Evolutionary conservation across 1,284 basidiomycete species (phyloP).

Genomic region (Anthracocystis panici-leucophaei): DNA sequence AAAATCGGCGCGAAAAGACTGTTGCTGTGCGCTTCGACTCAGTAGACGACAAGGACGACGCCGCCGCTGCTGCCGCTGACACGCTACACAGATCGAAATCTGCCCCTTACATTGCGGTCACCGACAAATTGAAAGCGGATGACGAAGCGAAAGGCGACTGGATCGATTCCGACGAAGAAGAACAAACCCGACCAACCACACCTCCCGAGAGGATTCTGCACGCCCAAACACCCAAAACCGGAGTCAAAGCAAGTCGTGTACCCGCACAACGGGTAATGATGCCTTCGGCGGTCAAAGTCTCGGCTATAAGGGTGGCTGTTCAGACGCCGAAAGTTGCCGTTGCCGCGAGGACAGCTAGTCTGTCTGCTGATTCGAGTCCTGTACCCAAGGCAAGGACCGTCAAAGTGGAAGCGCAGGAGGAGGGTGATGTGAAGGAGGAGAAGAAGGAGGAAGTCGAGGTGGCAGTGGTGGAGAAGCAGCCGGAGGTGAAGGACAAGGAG

Average conservation of each 20-base stretch:
- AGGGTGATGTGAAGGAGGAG: background rate
- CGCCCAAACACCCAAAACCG: constrained; percentile 28
- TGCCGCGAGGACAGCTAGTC: constrained; percentile 7
- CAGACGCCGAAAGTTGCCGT: constrained; percentile 30
- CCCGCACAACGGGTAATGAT: constrained; percentile 32
- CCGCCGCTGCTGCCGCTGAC: background rate
- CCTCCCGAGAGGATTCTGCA: constrained; percentile 21
- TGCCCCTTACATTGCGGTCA: constrained; percentile 22
- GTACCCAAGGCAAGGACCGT: constrained; percentile 11
- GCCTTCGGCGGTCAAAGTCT: constrained; percentile 28
- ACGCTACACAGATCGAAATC: constrained; percentile 28
- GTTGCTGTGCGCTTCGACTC: constrained; percentile 38
- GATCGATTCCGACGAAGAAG: constrained; percentile 9
- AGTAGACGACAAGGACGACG: background rate
- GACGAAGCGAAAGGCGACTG: constrained; percentile 1
- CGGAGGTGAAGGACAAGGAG: background rate
- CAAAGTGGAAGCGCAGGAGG: background rate
- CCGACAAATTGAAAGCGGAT: background rate
- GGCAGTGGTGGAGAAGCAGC: background rate
- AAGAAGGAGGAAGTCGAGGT: background rate
- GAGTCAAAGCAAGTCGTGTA: constrained; percentile 41
- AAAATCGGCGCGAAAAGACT: constrained; percentile 40
- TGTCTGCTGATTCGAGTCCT: constrained; percentile 20
- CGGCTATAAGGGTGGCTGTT: constrained; percentile 31
- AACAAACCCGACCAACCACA: constrained; percentile 7